These are phyloP conservation scores for Leccinum subgranulosum DNA, from an alignment of 768 basidiomycete genomes.

Conservation along the genomic window DNA sequence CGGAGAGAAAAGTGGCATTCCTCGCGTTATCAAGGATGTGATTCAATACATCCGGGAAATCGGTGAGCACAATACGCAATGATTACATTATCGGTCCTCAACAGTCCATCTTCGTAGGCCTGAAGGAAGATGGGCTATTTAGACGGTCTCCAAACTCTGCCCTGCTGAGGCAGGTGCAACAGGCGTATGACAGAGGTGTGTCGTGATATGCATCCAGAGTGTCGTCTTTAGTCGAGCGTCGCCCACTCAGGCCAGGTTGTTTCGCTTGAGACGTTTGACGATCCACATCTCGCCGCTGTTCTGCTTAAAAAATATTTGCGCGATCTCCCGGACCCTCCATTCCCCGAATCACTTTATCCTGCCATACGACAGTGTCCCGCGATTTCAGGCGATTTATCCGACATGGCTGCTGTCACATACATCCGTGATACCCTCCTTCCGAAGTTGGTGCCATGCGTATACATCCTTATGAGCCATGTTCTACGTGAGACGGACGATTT, in stretches of 20 bases:
- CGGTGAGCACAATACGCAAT: conserved; percentile 27
- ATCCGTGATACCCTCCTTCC: conserved; percentile 68
- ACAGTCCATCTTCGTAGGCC: conserved; percentile 28
- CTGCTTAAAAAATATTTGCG: conserved; percentile 83
- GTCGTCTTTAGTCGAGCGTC: conserved; percentile 6
- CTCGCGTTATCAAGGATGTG: conserved; percentile 73
- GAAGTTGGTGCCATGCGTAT: conserved; percentile 64
- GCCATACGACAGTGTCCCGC: conserved; percentile 65
- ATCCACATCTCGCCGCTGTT: conserved; percentile 80
- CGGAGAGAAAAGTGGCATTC: conserved; percentile 81
- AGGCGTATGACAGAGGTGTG: conserved; percentile 80
- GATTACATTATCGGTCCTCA: background rate
- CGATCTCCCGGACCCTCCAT: conserved; percentile 76
- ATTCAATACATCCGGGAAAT: conserved; percentile 67
- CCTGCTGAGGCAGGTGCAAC: conserved; percentile 68
- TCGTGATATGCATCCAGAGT: background rate
- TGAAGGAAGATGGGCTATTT: conserved; percentile 79
- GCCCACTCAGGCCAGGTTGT: conserved; percentile 62
- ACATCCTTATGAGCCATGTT: conserved; percentile 70
- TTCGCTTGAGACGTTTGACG: conserved; percentile 69
- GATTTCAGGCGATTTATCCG: conserved; percentile 47
- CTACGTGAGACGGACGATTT: conserved; percentile 45
- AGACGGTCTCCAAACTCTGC: conserved; percentile 74
- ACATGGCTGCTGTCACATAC: conserved; percentile 59
- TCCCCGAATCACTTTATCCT: conserved; percentile 67